A percentile compares a stretch with the other conserved stretches of the same genome.
Evolutionary conservation across 441 rosid species (phyloP).

Genomic region (Populus tomentosa): DNA sequence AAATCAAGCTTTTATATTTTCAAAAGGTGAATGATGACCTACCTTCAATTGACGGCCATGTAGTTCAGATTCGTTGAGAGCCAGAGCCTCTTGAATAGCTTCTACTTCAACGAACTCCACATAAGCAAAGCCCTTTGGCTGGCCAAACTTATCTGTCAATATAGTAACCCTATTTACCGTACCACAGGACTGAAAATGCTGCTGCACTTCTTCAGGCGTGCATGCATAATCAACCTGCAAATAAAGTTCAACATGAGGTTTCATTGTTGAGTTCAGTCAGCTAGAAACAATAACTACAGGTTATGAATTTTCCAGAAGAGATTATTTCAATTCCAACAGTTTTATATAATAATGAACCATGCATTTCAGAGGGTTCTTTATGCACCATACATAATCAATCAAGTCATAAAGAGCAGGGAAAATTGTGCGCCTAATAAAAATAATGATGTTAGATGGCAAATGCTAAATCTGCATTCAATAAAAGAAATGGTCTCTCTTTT

Average conservation of each 20-base stretch:
- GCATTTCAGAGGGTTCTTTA: too few species aligned
- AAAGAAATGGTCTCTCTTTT: background rate
- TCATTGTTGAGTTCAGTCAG: background rate
- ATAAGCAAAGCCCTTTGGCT: constrained; percentile 94
- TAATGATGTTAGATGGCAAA: background rate
- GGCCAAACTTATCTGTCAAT: constrained; percentile 86
- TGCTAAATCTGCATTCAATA: background rate
- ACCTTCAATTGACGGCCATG: constrained; percentile 96
- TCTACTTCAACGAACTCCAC: constrained; percentile 86
- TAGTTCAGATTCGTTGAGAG: constrained; percentile 76
- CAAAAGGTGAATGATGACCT: background rate
- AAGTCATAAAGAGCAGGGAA: background rate
- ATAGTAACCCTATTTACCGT: constrained; percentile 89
- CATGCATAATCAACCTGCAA: constrained; percentile 86
- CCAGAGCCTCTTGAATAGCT: constrained; percentile 78
- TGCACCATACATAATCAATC: background rate
- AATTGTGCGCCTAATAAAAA: background rate
- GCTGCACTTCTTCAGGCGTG: constrained; percentile 97
- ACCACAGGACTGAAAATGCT: constrained; percentile 91
- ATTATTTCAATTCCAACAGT: background rate
- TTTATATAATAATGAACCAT: background rate
- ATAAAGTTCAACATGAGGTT: constrained; percentile 7
- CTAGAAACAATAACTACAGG: background rate
- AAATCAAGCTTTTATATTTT: background rate
- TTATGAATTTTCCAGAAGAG: background rate